These are phyloP conservation scores for Candida arabinofermentans DNA, from an alignment of 805 yeast species.

Conservation along the genomic window DNA sequence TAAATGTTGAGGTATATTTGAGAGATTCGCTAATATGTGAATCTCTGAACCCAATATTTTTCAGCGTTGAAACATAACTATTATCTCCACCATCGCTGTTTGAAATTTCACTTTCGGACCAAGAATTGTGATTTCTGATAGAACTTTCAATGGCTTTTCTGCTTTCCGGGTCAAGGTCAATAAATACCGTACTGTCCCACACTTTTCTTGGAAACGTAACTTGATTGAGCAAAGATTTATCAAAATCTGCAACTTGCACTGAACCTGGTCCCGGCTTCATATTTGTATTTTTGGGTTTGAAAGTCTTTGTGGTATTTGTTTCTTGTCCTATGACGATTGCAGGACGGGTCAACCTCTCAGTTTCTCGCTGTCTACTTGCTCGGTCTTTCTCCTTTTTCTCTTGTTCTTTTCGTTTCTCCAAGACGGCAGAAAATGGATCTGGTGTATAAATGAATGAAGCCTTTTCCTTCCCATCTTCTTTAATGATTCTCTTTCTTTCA, in stretches of 20 bases:
- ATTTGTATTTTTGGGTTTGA: not conserved
- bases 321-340: slow-evolving; percentile 36
- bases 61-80: slow-evolving; percentile 9
- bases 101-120: slow-evolving; percentile 36
- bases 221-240: slow-evolving; percentile 8
- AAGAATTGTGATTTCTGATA: slow-evolving; percentile 51
- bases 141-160: slow-evolving; percentile 61
- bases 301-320: not conserved
- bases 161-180: slow-evolving; percentile 63
- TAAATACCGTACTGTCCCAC: slow-evolving; percentile 67
- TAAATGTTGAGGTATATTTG: slow-evolving; percentile 46
- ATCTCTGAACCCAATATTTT: slow-evolving; percentile 60
- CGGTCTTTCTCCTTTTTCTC: slow-evolving; percentile 44
- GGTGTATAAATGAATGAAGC: slow-evolving; percentile 55
- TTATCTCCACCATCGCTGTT: not conserved
- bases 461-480: slow-evolving; percentile 36
- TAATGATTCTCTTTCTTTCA: slow-evolving; percentile 47
- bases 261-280: not conserved
- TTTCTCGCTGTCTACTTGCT: slow-evolving; percentile 42
- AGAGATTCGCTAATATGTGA: slow-evolving; percentile 72
- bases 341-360: slow-evolving; percentile 46
- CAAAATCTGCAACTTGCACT: not conserved
- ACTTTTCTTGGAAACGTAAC: slow-evolving; percentile 46
- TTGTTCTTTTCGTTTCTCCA: slow-evolving; percentile 50
- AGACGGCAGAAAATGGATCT: slow-evolving; percentile 70